Conservation (phyloP, 768 basidiomycete species). For the Tricholoma terreum region DNA sequence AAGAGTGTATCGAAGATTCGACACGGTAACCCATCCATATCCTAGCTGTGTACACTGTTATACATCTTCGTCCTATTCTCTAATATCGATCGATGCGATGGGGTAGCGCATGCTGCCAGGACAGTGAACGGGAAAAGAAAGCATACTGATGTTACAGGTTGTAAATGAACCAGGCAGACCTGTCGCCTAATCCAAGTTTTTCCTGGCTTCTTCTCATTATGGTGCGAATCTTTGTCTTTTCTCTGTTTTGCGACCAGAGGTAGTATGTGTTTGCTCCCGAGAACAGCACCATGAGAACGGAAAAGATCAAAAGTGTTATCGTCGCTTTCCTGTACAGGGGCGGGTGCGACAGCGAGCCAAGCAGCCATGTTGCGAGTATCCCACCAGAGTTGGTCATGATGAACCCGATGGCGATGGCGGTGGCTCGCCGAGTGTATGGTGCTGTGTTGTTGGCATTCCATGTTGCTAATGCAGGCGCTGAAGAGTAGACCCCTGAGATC, state of each 20-base stretch:
- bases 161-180: constrained; percentile 54
- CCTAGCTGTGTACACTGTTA: too few species aligned
- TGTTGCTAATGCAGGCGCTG: constrained; percentile 50
- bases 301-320: constrained; percentile 37
- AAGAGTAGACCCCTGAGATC: constrained; percentile 49
- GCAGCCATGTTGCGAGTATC: constrained; percentile 59
- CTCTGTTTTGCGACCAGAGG: constrained; percentile 40
- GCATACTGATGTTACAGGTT: constrained; percentile 29
- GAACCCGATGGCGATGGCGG: constrained; percentile 54
- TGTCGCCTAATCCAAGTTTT: constrained; percentile 41
- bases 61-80: too few species aligned
- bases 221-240: constrained; percentile 38
- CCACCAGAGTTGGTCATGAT: constrained; percentile 59
- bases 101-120: background rate
- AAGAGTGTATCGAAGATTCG: too few species aligned
- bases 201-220: constrained; percentile 33
- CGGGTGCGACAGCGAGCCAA: constrained; percentile 47
- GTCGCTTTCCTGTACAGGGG: constrained; percentile 51
- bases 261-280: constrained; percentile 38
- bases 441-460: constrained; percentile 64
- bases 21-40: too few species aligned
- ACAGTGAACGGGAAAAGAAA: background rate
- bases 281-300: constrained; percentile 39
- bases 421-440: constrained; percentile 55
- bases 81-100: too few species aligned